These are phyloP conservation scores for Ceriops tagal DNA, from an alignment of 345 rosid genomes.

Conservation along the genomic window DNA sequence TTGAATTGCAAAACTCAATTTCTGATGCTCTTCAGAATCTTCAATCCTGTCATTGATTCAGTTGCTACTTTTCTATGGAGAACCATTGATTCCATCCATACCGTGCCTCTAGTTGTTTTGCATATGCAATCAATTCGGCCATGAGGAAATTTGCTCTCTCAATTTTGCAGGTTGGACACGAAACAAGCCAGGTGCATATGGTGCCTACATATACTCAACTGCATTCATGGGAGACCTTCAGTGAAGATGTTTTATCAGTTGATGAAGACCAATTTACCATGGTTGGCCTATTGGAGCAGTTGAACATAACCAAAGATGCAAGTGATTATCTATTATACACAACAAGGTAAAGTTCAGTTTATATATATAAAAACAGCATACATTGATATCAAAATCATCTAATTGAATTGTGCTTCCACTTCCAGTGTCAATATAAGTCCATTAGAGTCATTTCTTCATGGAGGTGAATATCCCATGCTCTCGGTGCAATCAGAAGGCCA, in stretches of 20 bases:
- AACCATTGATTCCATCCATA: too few species aligned
- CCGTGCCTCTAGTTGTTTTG: too few species aligned
- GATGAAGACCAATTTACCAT: constrained; percentile 21
- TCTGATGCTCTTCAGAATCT: background rate
- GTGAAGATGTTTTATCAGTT: constrained; percentile 23
- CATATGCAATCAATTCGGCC: too few species aligned
- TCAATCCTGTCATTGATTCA: too few species aligned
- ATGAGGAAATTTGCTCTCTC: background rate
- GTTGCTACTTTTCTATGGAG: too few species aligned
- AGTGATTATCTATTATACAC: constrained; percentile 32
- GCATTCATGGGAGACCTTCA: constrained; percentile 24
- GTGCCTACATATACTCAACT: constrained; percentile 13
- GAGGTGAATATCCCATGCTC: constrained; percentile 36
- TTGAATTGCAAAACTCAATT: too few species aligned
- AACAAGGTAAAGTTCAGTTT: constrained; percentile 17
- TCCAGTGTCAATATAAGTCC: constrained; percentile 43
- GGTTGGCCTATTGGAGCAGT: constrained; percentile 26
- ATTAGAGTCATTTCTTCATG: constrained; percentile 46
- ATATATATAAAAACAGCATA: too few species aligned
- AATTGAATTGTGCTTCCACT: background rate
- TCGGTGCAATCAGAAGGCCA: constrained; percentile 27
- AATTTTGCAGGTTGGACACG: constrained; percentile 22
- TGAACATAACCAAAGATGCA: constrained; percentile 30
- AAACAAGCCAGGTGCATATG: constrained; percentile 21
- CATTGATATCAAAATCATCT: too few species aligned